Base-by-base conservation (phyloP, 1,284 basidiomycete species). In the Apiotrichum gracile region DNA sequence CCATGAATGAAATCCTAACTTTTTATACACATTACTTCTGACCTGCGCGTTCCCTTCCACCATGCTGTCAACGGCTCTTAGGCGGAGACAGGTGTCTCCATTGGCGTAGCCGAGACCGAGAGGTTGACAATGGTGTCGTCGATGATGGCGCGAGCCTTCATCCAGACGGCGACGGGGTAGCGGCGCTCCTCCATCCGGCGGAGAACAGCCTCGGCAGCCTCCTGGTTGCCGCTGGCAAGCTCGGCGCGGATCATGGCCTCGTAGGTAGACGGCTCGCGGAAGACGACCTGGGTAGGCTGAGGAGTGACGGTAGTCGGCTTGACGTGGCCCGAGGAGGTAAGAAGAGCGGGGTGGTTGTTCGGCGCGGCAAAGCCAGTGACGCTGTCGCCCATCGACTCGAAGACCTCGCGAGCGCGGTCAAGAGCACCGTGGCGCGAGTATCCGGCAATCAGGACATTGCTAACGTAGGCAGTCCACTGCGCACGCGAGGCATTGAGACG, bases 201-300 rank as follows among this genome's bases (percentile, higher is more conserved):
- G 19, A 96, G 78, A 0, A 98, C 77, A 2, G 78, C 80, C n/a
- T 82, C 58, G 27, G 60, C 61, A 14, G 79, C 78, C 38, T 84
- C 82, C 17, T 82, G 81, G 61, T 91, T 81, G 10, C 91, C 90
- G 47, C 81, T 82, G 17, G 83, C 83, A 10, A 97, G 78, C 73
- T 99, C 96, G 4, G 89, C 89, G 21, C 89, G 83, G 60, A 99
- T 86, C 91, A 98, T 98, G 6, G 84, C 84, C 70, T 96, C 91
- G 86, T 67, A 73, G 26, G 64, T 72, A 65, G 84, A 76, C 57
- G 93, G 91, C 80, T 97, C 94, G 59, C 93, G 85, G 74, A 87
- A 94, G 2, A 97, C 88, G 37, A 66, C 46, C 10, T 55, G 58
- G 8, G 61, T 70, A 3, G 62, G 61, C 24, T 78, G 47, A 16